These are phyloP conservation scores for Candida ponderosae DNA, from an alignment of 805 yeast species.

Conservation along the genomic window DNA sequence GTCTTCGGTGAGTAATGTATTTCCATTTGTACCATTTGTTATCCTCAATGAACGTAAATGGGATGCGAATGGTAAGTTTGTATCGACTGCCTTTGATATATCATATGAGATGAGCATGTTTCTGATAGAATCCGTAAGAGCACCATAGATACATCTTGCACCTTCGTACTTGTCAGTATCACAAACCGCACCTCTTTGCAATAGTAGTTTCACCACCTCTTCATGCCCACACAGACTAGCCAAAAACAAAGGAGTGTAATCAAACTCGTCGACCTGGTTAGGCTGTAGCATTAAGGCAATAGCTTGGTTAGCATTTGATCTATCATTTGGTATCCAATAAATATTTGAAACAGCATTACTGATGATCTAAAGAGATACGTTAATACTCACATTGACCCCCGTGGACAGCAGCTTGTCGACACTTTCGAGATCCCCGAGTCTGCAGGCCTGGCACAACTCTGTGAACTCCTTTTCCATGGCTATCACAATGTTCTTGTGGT, in stretches of 20 bases:
- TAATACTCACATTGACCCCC: slow-evolving; percentile 36
- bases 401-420: slow-evolving; percentile 50
- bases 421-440: slow-evolving; percentile 58
- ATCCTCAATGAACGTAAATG: slow-evolving; percentile 45
- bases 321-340: no score
- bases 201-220: slow-evolving; percentile 48
- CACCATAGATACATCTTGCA: slow-evolving; percentile 71
- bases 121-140: slow-evolving; percentile 59
- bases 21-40: slow-evolving; percentile 12
- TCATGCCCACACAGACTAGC: slow-evolving; percentile 74
- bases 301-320: no score
- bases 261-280: slow-evolving; percentile 56
- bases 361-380: no score
- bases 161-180: slow-evolving; percentile 81
- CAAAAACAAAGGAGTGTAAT: slow-evolving; percentile 66
- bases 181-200: slow-evolving; percentile 66
- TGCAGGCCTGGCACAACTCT: slow-evolving; percentile 57
- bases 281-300: neutral
- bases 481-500: neutral
- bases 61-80: slow-evolving; percentile 63
- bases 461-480: slow-evolving; percentile 24
- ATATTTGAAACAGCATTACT: no score
- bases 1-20: slow-evolving; percentile 4
- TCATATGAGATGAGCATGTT: slow-evolving; percentile 51
- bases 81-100: slow-evolving; percentile 60